Percentiles rank a stretch among this genome's conserved stretches.
phyloP scores from a whole-genome alignment of 306 rosid species.

The Quillaja saponaria region DNA sequence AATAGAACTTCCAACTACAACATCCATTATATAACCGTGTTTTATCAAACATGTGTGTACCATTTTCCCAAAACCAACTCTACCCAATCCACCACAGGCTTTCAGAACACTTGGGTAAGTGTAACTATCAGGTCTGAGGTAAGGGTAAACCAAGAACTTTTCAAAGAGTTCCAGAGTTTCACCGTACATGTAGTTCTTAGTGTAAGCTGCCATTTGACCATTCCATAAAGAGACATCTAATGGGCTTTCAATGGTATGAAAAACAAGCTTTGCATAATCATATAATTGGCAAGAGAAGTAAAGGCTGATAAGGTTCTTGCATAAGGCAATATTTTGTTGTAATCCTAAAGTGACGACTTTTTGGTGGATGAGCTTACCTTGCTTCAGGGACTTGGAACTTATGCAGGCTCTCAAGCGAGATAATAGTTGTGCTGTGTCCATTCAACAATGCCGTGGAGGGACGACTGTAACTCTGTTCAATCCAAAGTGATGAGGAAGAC shows the following conservation, averaged over 20 bases:
- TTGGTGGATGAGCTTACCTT: conserved; percentile 66
- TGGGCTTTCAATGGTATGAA: conserved; percentile 47
- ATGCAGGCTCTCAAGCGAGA: conserved; percentile 50
- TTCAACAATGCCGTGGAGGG: conserved; percentile 29
- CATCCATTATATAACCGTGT: conserved; percentile 53
- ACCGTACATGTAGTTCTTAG: conserved; percentile 60
- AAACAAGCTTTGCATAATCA: conserved; percentile 51
- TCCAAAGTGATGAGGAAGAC: neutral
- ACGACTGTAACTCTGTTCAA: conserved; percentile 2
- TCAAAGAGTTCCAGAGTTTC: conserved; percentile 63
- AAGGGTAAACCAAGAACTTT: conserved; percentile 39
- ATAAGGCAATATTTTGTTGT: conserved; percentile 42
- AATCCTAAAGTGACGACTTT: conserved; percentile 61
- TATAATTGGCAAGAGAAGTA: conserved; percentile 55
- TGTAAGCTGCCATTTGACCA: conserved; percentile 60
- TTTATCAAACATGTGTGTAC: conserved; percentile 59
- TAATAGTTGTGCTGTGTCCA: conserved; percentile 52
- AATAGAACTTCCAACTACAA: conserved; percentile 65
- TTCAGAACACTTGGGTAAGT: conserved; percentile 75
- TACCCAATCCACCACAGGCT: conserved; percentile 62
- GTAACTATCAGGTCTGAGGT: conserved; percentile 53
- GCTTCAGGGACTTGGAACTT: conserved; percentile 47
- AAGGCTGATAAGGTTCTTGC: conserved; percentile 55
- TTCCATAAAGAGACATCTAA: conserved; percentile 68
- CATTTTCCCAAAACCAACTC: conserved; percentile 46